A percentile compares a stretch with the other conserved stretches of the same genome.
Conservation (phyloP, 371 early-diverging fungal species). For the Lichtheimia ramosa region DNA sequence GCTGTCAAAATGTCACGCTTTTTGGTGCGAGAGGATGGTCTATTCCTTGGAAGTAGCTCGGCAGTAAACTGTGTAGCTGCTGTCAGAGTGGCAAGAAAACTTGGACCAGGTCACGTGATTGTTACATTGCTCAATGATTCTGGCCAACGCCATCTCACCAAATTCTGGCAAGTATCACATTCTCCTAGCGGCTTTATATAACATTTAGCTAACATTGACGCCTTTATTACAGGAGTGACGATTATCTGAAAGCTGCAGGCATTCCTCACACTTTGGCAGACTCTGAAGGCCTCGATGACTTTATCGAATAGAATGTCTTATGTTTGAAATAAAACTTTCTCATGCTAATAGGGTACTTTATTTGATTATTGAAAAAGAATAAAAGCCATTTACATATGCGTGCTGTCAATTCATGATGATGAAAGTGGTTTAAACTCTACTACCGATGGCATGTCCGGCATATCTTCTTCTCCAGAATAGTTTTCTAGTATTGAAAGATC, state of each 20-base stretch:
- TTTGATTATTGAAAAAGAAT: too few species aligned
- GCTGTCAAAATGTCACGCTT: conserved; percentile 91
- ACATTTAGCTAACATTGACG: background rate
- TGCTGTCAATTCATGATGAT: too few species aligned
- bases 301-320: conserved; percentile 14
- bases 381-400: too few species aligned
- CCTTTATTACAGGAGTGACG: conserved; percentile 25
- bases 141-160: conserved; percentile 82
- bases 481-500: background rate
- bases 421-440: too few species aligned
- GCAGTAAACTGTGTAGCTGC: conserved; percentile 94
- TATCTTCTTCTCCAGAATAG: too few species aligned
- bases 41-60: conserved; percentile 91
- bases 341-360: too few species aligned
- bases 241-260: conserved; percentile 33
- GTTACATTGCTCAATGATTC: conserved; percentile 86
- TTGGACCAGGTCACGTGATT: conserved; percentile 79
- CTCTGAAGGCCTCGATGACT: conserved; percentile 35
- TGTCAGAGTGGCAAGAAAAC: conserved; percentile 64
- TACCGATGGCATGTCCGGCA: too few species aligned
- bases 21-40: conserved; percentile 82
- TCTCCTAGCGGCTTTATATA: background rate
- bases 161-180: conserved; percentile 69
- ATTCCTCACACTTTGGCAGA: conserved; percentile 29
- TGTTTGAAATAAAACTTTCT: too few species aligned